These are phyloP conservation scores for Entophlyctis luteolus DNA, from an alignment of 192 early-diverging fungal species.

Conservation along the genomic window DNA sequence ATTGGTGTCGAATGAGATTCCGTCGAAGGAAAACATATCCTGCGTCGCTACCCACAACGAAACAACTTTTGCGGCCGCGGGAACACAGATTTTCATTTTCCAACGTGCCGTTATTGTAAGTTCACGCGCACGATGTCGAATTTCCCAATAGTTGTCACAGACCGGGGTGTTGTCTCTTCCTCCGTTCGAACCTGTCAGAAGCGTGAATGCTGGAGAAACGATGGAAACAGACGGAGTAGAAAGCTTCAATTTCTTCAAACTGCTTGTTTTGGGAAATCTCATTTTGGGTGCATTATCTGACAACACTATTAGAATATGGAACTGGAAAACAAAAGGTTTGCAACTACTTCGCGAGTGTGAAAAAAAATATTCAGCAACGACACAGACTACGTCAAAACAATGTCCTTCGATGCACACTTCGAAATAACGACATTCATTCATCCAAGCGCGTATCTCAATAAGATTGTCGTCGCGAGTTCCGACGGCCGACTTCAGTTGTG, in stretches of 20 bases:
- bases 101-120: conserved; percentile 66
- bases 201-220: not conserved
- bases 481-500: conserved; percentile 90
- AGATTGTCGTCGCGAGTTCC: conserved; percentile 79
- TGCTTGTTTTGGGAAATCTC: conserved; percentile 73
- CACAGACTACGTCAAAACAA: conserved; percentile 64
- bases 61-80: conserved; percentile 70
- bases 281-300: conserved; percentile 75
- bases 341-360: no score
- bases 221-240: not conserved
- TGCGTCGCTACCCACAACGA: conserved; percentile 63
- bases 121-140: not conserved
- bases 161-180: conserved; percentile 4
- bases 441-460: conserved; percentile 97
- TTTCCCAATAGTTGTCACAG: no score
- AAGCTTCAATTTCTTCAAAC: conserved; percentile 49
- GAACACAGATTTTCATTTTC: conserved; percentile 57
- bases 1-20: conserved; percentile 18
- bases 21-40: not conserved
- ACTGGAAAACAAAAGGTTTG: conserved; percentile 64
- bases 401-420: conserved; percentile 73
- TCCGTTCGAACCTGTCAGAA: not conserved
- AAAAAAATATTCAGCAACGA: no score
- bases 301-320: conserved; percentile 75
- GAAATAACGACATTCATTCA: conserved; percentile 75